Evolutionary conservation across 1,284 basidiomycete genomes (phyloP), one percentile per base, ranked within the genome.

Genomic region (Trametes hirsuta): DNA sequence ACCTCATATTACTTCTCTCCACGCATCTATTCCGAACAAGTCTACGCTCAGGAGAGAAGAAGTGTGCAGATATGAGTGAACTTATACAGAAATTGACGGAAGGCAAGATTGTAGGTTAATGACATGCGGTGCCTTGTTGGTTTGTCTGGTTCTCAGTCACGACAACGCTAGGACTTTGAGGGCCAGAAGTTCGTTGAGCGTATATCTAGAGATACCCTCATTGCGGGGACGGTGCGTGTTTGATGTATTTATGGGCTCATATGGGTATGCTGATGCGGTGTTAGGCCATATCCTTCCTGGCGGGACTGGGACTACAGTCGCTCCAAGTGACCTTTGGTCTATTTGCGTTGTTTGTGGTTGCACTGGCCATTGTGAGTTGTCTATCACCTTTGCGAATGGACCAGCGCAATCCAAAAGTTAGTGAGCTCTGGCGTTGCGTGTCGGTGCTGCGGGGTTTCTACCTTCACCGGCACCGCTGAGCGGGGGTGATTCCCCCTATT

Each of bases 111-210:
- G 58, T 65, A 39, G 48, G 66, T 37, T 6, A 1, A 46, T 10
- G 30, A 30, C 30, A 8, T 30, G 8, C 30, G 30, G 8, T 30
- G 30, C 30, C 10, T n/a, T 14, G 2, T 24, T 59, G 11, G 21
- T 15, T 21, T 48, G 6, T 24, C 2, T 39, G 11, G 12, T 14
- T 2, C 12, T 1, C 11, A 5, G 12, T n/a, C 25, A 57, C 41
- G n/a, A 4, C 18, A 2, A 9, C 51, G 6, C 15, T 56, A 92
- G 90, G 90, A 92, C 71, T 92, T 91, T 73, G 81, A 85, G 66
- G 90, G 90, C 1, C 90, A 92, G 69, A 82, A 81, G 62, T 69
- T 76, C 24, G 84, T 83, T 0, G 90, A 91, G 60, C 68, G 76
- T 52, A 76, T 88, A 34, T 69, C 79, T 36, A 79, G 79, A 34